These are phyloP conservation scores for Shiraia sp. DNA, from an alignment of 2,329 filamentous ascomycete genomes.

Conservation along the genomic window DNA sequence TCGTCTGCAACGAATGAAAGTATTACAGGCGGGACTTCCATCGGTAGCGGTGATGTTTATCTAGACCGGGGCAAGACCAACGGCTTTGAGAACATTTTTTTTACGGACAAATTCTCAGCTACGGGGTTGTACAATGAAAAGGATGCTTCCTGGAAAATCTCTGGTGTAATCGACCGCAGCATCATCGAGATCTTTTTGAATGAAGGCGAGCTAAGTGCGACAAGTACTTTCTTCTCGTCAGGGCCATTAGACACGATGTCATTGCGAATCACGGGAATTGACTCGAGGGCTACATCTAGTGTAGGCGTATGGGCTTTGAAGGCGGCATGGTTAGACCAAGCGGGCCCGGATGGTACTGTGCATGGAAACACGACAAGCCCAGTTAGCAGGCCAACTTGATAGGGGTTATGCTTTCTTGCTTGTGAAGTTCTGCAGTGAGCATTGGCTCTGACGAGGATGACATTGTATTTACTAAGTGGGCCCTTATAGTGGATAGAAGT, in stretches of 20 bases:
- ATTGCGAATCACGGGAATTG: slow-evolving; percentile 36
- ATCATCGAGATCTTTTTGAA: slow-evolving; percentile 62
- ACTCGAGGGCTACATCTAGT: slow-evolving; percentile 42
- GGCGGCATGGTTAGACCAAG: slow-evolving; percentile 44
- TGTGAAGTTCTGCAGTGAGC: too few species aligned
- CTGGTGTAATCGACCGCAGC: slow-evolving; percentile 58
- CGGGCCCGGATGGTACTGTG: slow-evolving; percentile 35
- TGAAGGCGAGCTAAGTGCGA: slow-evolving; percentile 55
- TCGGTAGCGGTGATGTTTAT: slow-evolving; percentile 54
- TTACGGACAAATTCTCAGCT: slow-evolving; percentile 58
- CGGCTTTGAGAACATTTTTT: slow-evolving; percentile 59
- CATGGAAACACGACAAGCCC: too few species aligned
- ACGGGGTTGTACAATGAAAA: slow-evolving; percentile 27
- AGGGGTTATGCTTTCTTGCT: too few species aligned
- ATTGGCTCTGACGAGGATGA: too few species aligned
- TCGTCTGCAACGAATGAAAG: slow-evolving; percentile 56
- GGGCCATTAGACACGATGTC: slow-evolving; percentile 46
- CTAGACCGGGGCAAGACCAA: slow-evolving; percentile 54
- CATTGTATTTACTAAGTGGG: too few species aligned
- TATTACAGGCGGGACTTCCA: slow-evolving; percentile 54
- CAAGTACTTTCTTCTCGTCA: slow-evolving; percentile 56
- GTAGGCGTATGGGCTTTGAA: slow-evolving; percentile 46
- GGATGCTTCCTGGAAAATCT: slow-evolving; percentile 46
- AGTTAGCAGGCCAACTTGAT: too few species aligned
- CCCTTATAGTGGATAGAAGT: too few species aligned